These are phyloP conservation scores for Rhododendron kiyosumense DNA, from an alignment of 148 eudicot genomes.

Conservation along the genomic window DNA sequence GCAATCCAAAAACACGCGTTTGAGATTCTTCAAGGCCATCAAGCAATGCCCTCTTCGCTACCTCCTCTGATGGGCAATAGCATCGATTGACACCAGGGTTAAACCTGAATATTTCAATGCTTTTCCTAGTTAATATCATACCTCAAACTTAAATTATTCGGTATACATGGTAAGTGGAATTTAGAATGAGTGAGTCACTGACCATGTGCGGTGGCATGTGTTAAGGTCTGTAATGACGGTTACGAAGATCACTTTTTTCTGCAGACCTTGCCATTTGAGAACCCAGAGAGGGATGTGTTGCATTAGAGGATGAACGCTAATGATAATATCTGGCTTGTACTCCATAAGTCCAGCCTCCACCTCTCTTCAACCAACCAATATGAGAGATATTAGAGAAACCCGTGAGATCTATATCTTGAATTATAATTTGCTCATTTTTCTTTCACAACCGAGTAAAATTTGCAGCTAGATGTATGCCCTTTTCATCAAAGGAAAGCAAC, in stretches of 20 bases:
- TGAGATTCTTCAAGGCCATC: slow-evolving; percentile 82
- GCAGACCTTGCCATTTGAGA: slow-evolving; percentile 96
- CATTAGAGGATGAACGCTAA: slow-evolving; percentile 96
- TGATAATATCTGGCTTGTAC: slow-evolving; percentile 92
- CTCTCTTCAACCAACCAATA: slow-evolving; percentile 48
- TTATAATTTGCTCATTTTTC: background rate
- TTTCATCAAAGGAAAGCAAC: background rate
- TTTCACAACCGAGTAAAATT: background rate
- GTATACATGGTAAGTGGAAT: background rate
- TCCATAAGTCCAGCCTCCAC: slow-evolving; percentile 97
- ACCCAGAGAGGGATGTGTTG: slow-evolving; percentile 98
- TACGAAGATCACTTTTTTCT: slow-evolving; percentile 86
- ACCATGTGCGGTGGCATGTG: slow-evolving; percentile 97
- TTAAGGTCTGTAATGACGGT: slow-evolving; percentile 93
- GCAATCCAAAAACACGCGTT: slow-evolving; percentile 84
- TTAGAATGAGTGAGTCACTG: slow-evolving; percentile 11
- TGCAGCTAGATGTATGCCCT: background rate
- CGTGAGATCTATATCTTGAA: background rate
- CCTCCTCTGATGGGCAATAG: slow-evolving; percentile 90
- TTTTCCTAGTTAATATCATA: background rate
- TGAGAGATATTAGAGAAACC: background rate
- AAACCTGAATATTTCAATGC: slow-evolving; percentile 47
- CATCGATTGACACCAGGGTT: slow-evolving; percentile 86
- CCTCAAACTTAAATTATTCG: background rate
- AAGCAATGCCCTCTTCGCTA: slow-evolving; percentile 79